Evolutionary conservation across 495 filamentous ascomycete species (phyloP), one percentile per base, ranked within the genome.

Genomic region (Talaromyces stipitatus): DNA sequence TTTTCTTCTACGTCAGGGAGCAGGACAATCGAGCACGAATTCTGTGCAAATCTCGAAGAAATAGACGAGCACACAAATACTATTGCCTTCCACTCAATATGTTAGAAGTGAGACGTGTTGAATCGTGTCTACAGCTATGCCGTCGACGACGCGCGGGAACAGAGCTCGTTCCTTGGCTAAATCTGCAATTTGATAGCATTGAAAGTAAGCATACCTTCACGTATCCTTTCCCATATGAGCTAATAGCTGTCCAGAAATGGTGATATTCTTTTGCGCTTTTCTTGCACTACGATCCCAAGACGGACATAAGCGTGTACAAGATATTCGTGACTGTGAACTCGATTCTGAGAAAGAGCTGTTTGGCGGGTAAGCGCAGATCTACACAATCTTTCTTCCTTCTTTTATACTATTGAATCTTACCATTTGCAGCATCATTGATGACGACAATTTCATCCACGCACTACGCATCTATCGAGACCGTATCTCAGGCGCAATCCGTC

Each of bases 261-360:
- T 91, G 11, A 72, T 89, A 1, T 94, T 95, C 66, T 88, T 87
- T 67, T 86, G 82, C 68, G 82, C 85, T 0, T 88, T 92, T 62
- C 69, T 89, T 24, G 84, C 87, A 0, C 77, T 95, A 56, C 90
- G 90, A 64, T 78, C 82, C 12, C 82, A 89, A 50, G 89, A 90
- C 61, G 65, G 64, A 23, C 70, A 75, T 55, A 81, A 74, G 2
- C 72, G 77, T 1, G 75, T 79, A 22, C 60, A 76, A 23, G 67
- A 71, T 23, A 77, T 83, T 3, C 69, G 73, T 20, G 87, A 92
- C 62, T 83, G 80, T 62, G 77, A 79, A 52, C 67, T 90, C 2
- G 71, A 73, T 11, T 75, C 79, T 14, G 90, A 94, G 66, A 79
- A 80, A 55, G 75, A 83, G 56, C 66, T 85, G 0, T 94, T 85